phyloP scores from a whole-genome alignment of 2,329 filamentous ascomycete genomes.

The Dothidotthia symphoricarpi region DNA sequence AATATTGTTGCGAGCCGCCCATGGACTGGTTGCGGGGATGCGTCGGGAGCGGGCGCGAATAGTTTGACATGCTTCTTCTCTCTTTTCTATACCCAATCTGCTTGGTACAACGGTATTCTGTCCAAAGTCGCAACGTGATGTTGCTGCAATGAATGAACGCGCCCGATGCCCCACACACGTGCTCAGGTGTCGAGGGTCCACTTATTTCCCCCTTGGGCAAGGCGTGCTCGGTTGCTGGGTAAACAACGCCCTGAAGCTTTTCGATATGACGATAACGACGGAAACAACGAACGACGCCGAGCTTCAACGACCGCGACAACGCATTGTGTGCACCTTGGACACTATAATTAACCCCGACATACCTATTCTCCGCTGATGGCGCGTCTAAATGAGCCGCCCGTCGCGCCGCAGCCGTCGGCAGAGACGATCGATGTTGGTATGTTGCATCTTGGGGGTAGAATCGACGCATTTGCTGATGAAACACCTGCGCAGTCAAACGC shows the following conservation, averaged over 20 bases:
- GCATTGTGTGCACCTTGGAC: slow-evolving; percentile 8
- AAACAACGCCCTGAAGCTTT: slow-evolving; percentile 31
- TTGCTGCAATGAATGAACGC: slow-evolving; percentile 9
- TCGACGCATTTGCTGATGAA: slow-evolving; percentile 54
- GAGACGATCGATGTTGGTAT: slow-evolving; percentile 61
- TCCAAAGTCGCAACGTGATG: no score
- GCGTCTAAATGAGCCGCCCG: slow-evolving; percentile 71
- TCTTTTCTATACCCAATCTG: slow-evolving; percentile 1
- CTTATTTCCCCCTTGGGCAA: neutral
- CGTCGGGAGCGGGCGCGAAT: slow-evolving; percentile 53
- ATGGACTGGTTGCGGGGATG: slow-evolving; percentile 58
- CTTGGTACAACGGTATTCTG: slow-evolving; percentile 2
- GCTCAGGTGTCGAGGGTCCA: slow-evolving; percentile 3
- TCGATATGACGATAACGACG: slow-evolving; percentile 26
- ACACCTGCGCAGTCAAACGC: slow-evolving; percentile 61
- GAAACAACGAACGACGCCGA: slow-evolving; percentile 33
- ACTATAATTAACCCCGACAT: slow-evolving; percentile 36
- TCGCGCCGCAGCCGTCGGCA: slow-evolving; percentile 48
- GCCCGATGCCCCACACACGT: slow-evolving; percentile 29
- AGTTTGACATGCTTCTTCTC: slow-evolving; percentile 39
- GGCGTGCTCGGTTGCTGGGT: slow-evolving; percentile 31
- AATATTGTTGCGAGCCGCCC: slow-evolving; percentile 54
- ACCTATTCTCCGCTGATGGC: slow-evolving; percentile 62
- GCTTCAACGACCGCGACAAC: slow-evolving; percentile 10
- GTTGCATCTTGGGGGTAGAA: neutral